Evolutionary conservation across 2,329 filamentous ascomycete species (phyloP).

Genomic region (Piedraia hortae): DNA sequence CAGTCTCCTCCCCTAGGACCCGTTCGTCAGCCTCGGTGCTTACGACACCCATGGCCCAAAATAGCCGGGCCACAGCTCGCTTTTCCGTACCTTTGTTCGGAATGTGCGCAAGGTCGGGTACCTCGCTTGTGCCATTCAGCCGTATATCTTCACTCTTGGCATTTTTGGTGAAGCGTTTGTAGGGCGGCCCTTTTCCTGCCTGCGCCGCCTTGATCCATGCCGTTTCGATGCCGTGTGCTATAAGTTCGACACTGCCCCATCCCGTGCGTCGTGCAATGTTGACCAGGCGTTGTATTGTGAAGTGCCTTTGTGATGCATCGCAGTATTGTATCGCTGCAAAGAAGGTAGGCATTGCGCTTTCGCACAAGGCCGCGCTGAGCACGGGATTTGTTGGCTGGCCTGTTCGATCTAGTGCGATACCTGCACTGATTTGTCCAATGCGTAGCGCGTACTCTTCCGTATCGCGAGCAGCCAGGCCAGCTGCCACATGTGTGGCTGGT

Average conservation of each 20-base stretch:
- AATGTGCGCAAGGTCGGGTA: slow-evolving; percentile 7
- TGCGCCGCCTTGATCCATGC: slow-evolving; percentile 53
- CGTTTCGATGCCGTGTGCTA: slow-evolving; percentile 61
- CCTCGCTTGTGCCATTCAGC: slow-evolving; percentile 10
- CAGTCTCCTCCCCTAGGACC: no score
- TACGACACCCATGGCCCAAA: slow-evolving; percentile 54
- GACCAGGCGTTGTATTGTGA: slow-evolving; percentile 46
- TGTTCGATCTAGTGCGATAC: slow-evolving; percentile 24
- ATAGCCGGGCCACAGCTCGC: slow-evolving; percentile 29
- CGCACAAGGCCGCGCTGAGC: slow-evolving; percentile 56
- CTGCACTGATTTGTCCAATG: slow-evolving; percentile 57
- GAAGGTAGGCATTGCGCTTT: slow-evolving; percentile 59
- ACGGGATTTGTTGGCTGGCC: slow-evolving; percentile 40
- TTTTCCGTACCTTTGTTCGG: slow-evolving; percentile 7
- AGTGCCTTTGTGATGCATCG: slow-evolving; percentile 42
- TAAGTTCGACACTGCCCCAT: slow-evolving; percentile 59
- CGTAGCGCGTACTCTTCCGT: slow-evolving; percentile 45
- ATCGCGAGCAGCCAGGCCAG: slow-evolving; percentile 43
- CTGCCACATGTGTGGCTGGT: slow-evolving; percentile 66
- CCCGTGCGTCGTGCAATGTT: slow-evolving; percentile 59
- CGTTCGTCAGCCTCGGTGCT: slow-evolving; percentile 44
- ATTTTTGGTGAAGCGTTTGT: slow-evolving; percentile 20
- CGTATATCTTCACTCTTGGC: slow-evolving; percentile 9
- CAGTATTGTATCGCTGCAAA: slow-evolving; percentile 63
- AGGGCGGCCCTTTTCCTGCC: slow-evolving; percentile 49